Evolutionary conservation across 2,329 filamentous ascomycete species (phyloP).

Genomic region (Exophiala spinifera): DNA sequence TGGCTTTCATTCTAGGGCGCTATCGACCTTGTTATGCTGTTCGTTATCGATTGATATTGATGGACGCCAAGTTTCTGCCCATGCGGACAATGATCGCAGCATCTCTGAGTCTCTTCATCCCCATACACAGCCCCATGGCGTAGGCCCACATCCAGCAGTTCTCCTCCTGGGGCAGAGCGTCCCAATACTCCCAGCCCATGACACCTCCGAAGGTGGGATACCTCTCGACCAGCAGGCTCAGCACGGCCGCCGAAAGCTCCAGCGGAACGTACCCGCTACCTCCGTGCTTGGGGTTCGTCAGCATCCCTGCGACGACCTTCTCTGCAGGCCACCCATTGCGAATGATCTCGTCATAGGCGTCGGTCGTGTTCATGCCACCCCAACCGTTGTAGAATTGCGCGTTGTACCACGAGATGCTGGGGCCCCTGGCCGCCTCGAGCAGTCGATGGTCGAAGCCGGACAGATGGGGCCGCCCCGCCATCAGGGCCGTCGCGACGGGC

Average conservation of each 20-base stretch:
- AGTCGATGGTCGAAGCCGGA: conserved; percentile 78
- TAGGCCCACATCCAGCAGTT: conserved; percentile 76
- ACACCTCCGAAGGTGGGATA: conserved; percentile 77
- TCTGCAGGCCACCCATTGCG: conserved; percentile 65
- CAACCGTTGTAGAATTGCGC: conserved; percentile 92
- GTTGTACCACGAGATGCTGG: conserved; percentile 79
- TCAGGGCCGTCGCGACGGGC: conserved; percentile 73
- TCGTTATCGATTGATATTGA: conserved; percentile 14
- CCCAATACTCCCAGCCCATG: conserved; percentile 96
- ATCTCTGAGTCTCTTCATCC: conserved; percentile 40
- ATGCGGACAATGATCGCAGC: conserved; percentile 35
- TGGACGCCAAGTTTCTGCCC: conserved; percentile 30
- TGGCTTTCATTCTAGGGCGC: no score
- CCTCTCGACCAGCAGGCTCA: conserved; percentile 55
- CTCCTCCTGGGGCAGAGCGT: conserved; percentile 62
- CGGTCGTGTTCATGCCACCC: conserved; percentile 60
- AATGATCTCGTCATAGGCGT: conserved; percentile 43
- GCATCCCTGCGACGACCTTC: conserved; percentile 74
- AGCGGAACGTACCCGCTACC: conserved; percentile 60
- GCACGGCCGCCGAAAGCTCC: conserved; percentile 54
- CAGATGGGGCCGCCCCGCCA: conserved; percentile 58
- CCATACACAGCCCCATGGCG: conserved; percentile 57
- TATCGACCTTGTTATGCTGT: no score
- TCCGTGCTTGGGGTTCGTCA: conserved; percentile 76
- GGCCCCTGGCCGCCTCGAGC: conserved; percentile 65